Conservation (phyloP, 2,329 filamentous ascomycete genomes). For the Colletotrichum costaricense region DNA sequence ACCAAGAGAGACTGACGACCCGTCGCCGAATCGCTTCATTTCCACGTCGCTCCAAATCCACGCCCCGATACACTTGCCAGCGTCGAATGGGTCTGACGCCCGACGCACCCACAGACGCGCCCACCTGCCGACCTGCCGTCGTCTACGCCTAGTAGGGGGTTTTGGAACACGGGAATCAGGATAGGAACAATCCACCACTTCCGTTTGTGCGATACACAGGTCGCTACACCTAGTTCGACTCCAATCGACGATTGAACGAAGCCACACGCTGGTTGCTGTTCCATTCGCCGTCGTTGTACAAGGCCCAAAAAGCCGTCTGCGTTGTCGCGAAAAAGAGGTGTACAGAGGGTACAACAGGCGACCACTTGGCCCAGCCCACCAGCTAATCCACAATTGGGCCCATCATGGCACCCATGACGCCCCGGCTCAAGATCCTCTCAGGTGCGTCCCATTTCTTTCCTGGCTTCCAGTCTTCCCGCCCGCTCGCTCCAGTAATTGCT, state of each 20-base stretch:
- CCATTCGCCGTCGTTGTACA: constrained; percentile 24
- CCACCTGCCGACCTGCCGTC: constrained; percentile 27
- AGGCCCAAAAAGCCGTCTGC: constrained; percentile 19
- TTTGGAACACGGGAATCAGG: constrained; percentile 9
- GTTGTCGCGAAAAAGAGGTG: constrained; percentile 29
- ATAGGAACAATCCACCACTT: constrained; percentile 21
- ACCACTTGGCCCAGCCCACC: constrained; percentile 43
- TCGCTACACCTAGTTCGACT: constrained; percentile 1
- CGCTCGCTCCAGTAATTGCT: constrained; percentile 34
- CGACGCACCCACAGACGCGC: constrained; percentile 31
- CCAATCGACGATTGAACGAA: constrained; percentile 13
- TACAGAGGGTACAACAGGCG: constrained; percentile 33
- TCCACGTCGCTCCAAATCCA: constrained; percentile 27
- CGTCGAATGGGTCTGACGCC: constrained; percentile 36
- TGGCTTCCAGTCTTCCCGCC: constrained; percentile 31
- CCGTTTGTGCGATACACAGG: constrained; percentile 16
- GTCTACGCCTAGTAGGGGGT: constrained; percentile 12
- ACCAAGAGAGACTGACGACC: constrained; percentile 13
- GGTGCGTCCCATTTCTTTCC: constrained; percentile 58
- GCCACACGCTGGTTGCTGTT: constrained; percentile 28
- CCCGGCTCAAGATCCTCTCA: constrained; percentile 71
- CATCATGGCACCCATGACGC: constrained; percentile 69
- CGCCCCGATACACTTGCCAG: constrained; percentile 32
- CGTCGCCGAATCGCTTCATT: constrained; percentile 32
- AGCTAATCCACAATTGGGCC: constrained; percentile 52